Evolutionary conservation across 148 eudicot species (phyloP).

Genomic region (Chenopodium album): DNA sequence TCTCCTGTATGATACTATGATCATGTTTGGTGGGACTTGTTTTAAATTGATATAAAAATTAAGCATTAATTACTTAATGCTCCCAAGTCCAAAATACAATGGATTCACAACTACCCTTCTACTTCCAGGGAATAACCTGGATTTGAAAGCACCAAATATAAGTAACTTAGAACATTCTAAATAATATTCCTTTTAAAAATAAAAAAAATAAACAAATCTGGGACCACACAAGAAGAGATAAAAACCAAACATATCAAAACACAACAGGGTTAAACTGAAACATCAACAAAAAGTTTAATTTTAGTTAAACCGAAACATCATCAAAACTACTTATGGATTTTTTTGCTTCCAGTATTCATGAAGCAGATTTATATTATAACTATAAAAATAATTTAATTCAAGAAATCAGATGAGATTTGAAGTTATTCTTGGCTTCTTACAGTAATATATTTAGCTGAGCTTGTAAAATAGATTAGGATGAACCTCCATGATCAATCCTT

Average conservation of each 20-base stretch:
- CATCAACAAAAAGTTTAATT: not conserved
- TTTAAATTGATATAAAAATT: conserved; percentile 1
- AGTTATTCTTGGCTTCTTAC: no score
- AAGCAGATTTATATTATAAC: not conserved
- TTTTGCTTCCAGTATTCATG: not conserved
- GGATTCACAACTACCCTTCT: conserved; percentile 22
- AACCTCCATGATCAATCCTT: no score
- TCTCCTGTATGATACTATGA: not conserved
- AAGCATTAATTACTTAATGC: conserved; percentile 2
- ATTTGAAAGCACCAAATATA: not conserved
- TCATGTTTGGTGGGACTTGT: conserved; percentile 1
- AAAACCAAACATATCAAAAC: not conserved
- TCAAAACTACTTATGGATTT: not conserved
- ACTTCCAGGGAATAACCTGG: conserved; percentile 9
- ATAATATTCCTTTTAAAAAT: not conserved
- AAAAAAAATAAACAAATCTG: not conserved
- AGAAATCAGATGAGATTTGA: no score
- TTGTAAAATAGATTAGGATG: no score
- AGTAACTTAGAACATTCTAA: conserved; percentile 1
- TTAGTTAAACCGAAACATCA: not conserved
- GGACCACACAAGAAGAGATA: not conserved
- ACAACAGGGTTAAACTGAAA: not conserved
- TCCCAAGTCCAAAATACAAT: conserved; percentile 20
- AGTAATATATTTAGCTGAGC: no score
- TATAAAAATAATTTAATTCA: no score